Conservation (phyloP, 768 basidiomycete species). For the Porphyrellus cyaneotinctus region DNA sequence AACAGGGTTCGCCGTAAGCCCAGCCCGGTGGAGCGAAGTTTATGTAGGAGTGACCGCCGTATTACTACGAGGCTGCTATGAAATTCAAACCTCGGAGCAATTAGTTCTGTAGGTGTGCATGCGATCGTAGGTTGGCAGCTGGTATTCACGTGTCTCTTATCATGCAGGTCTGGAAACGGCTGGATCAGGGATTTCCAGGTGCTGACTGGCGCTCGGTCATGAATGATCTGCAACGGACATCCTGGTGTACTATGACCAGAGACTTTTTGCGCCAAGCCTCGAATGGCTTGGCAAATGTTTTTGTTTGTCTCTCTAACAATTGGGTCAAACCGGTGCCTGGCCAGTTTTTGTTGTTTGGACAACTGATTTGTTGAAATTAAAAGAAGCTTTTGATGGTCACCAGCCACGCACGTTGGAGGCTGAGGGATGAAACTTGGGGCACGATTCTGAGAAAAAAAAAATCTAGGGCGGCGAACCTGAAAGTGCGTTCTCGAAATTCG, state of each 20-base stretch:
- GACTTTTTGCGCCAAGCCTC: conserved; percentile 10
- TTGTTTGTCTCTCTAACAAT: conserved; percentile 10
- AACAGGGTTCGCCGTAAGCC: conserved; percentile 27
- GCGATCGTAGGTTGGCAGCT: conserved; percentile 21
- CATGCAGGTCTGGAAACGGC: conserved; percentile 33
- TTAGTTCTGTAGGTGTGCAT: conserved; percentile 29
- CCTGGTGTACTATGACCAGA: conserved; percentile 24
- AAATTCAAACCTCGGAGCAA: conserved; percentile 36
- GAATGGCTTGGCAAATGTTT: conserved; percentile 16
- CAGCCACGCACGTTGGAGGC: conserved; percentile 9
- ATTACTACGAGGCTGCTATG: conserved; percentile 32
- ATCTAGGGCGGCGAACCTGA: conserved; percentile 23
- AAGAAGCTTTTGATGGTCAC: conserved; percentile 6
- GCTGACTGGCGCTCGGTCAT: conserved; percentile 35
- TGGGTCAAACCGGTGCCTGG: conserved; percentile 11
- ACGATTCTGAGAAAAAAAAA: conserved; percentile 8
- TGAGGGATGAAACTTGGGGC: conserved; percentile 11
- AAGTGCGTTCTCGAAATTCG: conserved; percentile 21
- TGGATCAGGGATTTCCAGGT: conserved; percentile 31
- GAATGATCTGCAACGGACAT: conserved; percentile 29
- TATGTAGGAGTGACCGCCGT: conserved; percentile 11
- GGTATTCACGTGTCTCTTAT: conserved; percentile 19
- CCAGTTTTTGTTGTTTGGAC: conserved; percentile 10
- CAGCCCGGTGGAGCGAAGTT: conserved; percentile 8
- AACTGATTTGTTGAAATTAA: conserved; percentile 9